Conservation (phyloP, 108 stramenopile genomes). For the Pseudonitzschia multistriata region DNA sequence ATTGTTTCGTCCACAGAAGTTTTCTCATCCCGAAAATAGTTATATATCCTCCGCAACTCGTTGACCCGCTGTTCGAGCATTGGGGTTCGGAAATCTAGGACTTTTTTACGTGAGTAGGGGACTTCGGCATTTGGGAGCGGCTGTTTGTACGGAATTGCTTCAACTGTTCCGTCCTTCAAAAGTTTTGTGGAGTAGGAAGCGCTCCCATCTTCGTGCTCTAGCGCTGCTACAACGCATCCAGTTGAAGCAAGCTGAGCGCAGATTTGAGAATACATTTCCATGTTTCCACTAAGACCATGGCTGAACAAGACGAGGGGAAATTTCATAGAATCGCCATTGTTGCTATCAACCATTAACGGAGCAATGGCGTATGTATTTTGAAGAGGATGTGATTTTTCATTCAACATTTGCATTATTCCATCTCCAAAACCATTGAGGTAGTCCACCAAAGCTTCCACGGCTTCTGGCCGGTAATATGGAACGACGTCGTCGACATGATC, state of each 20-base stretch:
- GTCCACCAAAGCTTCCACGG: constrained; percentile 36
- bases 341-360: not conserved
- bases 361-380: constrained; percentile 9
- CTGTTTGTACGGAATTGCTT: constrained; percentile 22
- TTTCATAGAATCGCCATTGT: not conserved
- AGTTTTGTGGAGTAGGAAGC: constrained; percentile 5
- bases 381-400: constrained; percentile 30
- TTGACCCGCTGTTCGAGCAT: constrained; percentile 32
- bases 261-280: constrained; percentile 42
- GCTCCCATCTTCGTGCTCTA: constrained; percentile 50
- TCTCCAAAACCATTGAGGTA: constrained; percentile 12
- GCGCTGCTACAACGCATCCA: constrained; percentile 38
- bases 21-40: constrained; percentile 4
- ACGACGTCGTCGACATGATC: not conserved
- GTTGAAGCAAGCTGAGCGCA: constrained; percentile 39
- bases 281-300: constrained; percentile 50
- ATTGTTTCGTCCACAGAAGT: not conserved
- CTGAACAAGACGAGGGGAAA: constrained; percentile 50
- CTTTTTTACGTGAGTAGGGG: constrained; percentile 39
- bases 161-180: not conserved
- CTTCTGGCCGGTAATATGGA: constrained; percentile 40
- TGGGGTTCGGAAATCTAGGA: constrained; percentile 26
- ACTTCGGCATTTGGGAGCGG: constrained; percentile 8
- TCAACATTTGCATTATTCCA: constrained; percentile 22
- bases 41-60: constrained; percentile 10